Base-by-base conservation (phyloP, 805 yeast species). In the Wickerhamiella kazuoi region DNA sequence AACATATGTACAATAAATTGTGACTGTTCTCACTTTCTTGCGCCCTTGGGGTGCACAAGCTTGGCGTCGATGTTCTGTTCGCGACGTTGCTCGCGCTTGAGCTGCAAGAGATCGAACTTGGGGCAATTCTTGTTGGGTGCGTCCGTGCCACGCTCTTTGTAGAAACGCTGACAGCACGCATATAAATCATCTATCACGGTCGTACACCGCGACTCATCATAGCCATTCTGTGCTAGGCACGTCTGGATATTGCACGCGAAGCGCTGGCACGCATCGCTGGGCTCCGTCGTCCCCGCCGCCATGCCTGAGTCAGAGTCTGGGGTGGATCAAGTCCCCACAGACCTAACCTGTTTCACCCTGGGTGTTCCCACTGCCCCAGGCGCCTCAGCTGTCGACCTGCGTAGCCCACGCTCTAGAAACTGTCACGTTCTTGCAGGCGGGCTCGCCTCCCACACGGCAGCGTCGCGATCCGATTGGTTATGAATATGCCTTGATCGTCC, bases 71-170 rank as follows among this genome's bases (percentile, higher is more conserved):
- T 48, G 33, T 59, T 54, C 30, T 74, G 79, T 44, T 62, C 50
- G 43, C 61, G 57, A 41, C 90, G 57, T 51, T 81, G 90, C 44
- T 71, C 67, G 38, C 80, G 62, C 56, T 82, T 82, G 43, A 74
- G 54, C 46, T 66, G 62, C 9, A 83, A 64, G 35, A 79, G 55
- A 23, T 65, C 64, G 16, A 82, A 79, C 40, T 67, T 66, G 1
- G 94, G 94, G 58, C 95, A 84, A 50, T 93, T 80, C 3, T 75
- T 72, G 4, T 84, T 71, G 36, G 69, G 62, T 11, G 76, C 71
- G 0, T 68, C 73, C 5, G 57, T 55, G 0, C 87, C 87, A 19
- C 73, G 63, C 4, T 65, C 63, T 32, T 62, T 53, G 55, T 84
- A 84, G 54, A 76, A 79, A 28, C 59, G 51, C 37, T 68, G 61